A percentile compares a stretch with the other conserved stretches of the same genome.
phyloP scores from a whole-genome alignment of 352 stramenopile species.

The Thalassiosira mediterranea region DNA sequence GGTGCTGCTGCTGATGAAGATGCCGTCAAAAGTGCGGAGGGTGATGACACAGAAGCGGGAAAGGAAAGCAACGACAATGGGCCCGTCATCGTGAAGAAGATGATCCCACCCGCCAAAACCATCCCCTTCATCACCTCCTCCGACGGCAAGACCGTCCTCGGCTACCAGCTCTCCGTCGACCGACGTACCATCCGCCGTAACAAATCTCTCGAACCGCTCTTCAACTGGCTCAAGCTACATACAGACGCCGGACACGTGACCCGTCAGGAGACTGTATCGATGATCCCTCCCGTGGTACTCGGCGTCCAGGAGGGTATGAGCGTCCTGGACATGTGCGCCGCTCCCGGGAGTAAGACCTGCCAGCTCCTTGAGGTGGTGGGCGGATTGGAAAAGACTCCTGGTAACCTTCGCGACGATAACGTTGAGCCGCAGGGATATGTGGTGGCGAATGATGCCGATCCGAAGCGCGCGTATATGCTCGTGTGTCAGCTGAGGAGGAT shows the following conservation, averaged over 20 bases:
- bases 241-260: conserved; percentile 89
- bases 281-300: conserved; percentile 98
- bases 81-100: conserved; percentile 47
- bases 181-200: conserved; percentile 89
- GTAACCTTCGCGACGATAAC: background rate
- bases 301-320: conserved; percentile 84
- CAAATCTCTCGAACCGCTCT: conserved; percentile 90
- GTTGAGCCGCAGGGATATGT: conserved; percentile 85
- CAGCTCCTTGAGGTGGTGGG: conserved; percentile 93
- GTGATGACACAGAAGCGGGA: conserved; percentile 16
- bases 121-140: conserved; percentile 71
- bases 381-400: conserved; percentile 16
- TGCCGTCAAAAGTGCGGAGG: conserved; percentile 1
- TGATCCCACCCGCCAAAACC: conserved; percentile 61
- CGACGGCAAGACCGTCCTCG: conserved; percentile 23
- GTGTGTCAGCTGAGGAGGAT: conserved; percentile 97
- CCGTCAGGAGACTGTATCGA: conserved; percentile 98
- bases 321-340: conserved; percentile 85
- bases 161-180: conserved; percentile 78
- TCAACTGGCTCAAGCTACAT: conserved; percentile 95
- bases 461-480: conserved; percentile 98
- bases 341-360: conserved; percentile 98
- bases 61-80: background rate
- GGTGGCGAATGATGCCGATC: conserved; percentile 96
- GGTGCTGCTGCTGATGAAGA: background rate